Conservation (phyloP, 169 alveolate genomes). For the Plasmodium chabaudi region DNA sequence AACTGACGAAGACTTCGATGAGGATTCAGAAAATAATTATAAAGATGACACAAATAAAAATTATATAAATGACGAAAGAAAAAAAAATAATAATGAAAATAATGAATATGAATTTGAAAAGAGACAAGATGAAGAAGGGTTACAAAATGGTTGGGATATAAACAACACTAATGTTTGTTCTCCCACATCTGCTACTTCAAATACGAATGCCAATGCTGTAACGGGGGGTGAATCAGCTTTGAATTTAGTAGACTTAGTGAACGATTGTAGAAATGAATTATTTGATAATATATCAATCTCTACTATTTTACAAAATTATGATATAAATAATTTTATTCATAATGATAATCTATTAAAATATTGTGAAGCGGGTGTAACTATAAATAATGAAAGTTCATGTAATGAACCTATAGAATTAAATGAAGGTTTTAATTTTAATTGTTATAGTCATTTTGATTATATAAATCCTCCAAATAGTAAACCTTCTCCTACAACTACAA, state of each 20-base stretch:
- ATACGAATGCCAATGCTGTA: not conserved
- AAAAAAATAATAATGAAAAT: not conserved
- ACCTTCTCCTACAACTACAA: not conserved
- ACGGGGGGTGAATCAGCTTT: not conserved
- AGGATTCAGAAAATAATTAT: slow-evolving; percentile 7
- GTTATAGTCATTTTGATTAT: slow-evolving; percentile 28
- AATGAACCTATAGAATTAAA: slow-evolving; percentile 21
- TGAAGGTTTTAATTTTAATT: slow-evolving; percentile 42
- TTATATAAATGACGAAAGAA: slow-evolving; percentile 19
- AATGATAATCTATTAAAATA: slow-evolving; percentile 60
- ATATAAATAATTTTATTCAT: slow-evolving; percentile 42
- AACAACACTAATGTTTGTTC: not conserved
- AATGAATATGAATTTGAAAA: slow-evolving; percentile 40
- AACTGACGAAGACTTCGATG: slow-evolving; percentile 23
- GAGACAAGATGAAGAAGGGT: slow-evolving; percentile 13
- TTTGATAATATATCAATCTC: slow-evolving; percentile 34
- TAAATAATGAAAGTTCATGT: slow-evolving; percentile 34
- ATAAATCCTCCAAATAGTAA: slow-evolving; percentile 33
- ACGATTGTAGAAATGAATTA: slow-evolving; percentile 16
- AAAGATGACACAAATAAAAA: slow-evolving; percentile 42
- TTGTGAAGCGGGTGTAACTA: slow-evolving; percentile 47
- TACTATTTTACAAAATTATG: slow-evolving; percentile 49
- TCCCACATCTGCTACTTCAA: not conserved
- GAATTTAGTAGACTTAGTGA: slow-evolving; percentile 20
- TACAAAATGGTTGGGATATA: too few species aligned